Conservation (phyloP, 345 rosid genomes). For the Syzygium aqueum region DNA sequence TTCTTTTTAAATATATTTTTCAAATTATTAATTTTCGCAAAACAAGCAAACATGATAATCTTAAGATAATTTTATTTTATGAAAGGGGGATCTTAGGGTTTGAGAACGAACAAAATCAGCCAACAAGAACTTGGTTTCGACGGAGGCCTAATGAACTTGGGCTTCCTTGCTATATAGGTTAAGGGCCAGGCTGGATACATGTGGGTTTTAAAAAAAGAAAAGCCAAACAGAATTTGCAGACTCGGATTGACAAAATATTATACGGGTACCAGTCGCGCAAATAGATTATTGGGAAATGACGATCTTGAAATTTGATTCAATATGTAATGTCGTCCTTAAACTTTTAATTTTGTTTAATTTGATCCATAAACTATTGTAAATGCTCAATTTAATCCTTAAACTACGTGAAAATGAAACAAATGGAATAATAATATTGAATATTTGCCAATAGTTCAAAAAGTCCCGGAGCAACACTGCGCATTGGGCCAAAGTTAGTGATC, state of each 20-base stretch:
- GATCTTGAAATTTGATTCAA: too few species aligned
- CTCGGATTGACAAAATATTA: neutral
- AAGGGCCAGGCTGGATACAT: neutral
- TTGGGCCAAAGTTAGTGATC: fast-evolving
- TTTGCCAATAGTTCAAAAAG: neutral
- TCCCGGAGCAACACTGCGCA: fast-evolving
- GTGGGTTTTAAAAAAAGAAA: neutral
- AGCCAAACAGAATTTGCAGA: neutral
- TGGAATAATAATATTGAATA: fast-evolving
- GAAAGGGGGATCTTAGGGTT: neutral
- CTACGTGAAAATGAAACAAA: neutral
- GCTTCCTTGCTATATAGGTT: neutral
- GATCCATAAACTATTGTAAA: neutral
- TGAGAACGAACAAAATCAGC: neutral
- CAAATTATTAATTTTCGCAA: neutral
- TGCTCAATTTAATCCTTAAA: neutral
- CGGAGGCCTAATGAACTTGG: neutral
- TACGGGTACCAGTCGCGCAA: too few species aligned
- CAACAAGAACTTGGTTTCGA: neutral
- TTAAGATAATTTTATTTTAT: neutral
- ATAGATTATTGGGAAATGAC: neutral
- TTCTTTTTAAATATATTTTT: neutral
- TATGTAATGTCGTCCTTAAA: too few species aligned
- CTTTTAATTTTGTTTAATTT: neutral
- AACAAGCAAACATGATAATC: neutral